Conservation (phyloP, 345 rosid genomes). For the Camelina sativa region DNA sequence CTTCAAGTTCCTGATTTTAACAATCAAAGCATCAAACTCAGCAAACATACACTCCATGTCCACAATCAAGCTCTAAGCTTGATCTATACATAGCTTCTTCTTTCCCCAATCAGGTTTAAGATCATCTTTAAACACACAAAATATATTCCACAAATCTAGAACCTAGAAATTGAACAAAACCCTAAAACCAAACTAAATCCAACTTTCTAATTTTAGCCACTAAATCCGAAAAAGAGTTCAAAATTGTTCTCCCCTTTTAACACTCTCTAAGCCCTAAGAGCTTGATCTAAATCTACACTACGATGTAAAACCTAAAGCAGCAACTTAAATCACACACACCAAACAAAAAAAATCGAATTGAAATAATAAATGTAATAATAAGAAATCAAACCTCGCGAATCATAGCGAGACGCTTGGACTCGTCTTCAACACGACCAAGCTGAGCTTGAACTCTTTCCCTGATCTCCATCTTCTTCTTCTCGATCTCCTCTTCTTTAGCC, state of each 20-base stretch:
- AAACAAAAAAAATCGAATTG: neutral
- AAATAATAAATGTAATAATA: neutral
- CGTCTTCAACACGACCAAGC: slow-evolving; percentile 84
- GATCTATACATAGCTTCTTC: neutral
- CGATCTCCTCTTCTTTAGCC: slow-evolving; percentile 98
- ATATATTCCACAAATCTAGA: neutral
- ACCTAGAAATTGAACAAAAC: slow-evolving; percentile 1
- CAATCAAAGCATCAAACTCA: neutral
- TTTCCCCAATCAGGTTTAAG: slow-evolving; percentile 12
- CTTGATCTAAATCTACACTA: neutral
- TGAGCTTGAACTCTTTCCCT: slow-evolving; percentile 81
- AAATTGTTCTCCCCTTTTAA: neutral
- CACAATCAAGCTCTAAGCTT: neutral
- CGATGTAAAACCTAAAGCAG: neutral
- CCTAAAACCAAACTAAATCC: slow-evolving; percentile 26
- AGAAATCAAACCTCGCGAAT: slow-evolving; percentile 74
- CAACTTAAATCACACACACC: slow-evolving; percentile 4
- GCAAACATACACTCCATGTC: slow-evolving; percentile 5
- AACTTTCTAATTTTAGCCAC: slow-evolving; percentile 11
- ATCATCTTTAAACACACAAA: slow-evolving; percentile 8
- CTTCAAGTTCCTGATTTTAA: neutral
- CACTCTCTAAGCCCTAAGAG: neutral
- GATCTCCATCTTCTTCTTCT: slow-evolving; percentile 88
- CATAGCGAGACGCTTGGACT: slow-evolving; percentile 71
- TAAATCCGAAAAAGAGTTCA: slow-evolving; percentile 12